These are phyloP conservation scores for Aspergillus piperis DNA, from an alignment of 2,329 filamentous ascomycete genomes.

Conservation along the genomic window DNA sequence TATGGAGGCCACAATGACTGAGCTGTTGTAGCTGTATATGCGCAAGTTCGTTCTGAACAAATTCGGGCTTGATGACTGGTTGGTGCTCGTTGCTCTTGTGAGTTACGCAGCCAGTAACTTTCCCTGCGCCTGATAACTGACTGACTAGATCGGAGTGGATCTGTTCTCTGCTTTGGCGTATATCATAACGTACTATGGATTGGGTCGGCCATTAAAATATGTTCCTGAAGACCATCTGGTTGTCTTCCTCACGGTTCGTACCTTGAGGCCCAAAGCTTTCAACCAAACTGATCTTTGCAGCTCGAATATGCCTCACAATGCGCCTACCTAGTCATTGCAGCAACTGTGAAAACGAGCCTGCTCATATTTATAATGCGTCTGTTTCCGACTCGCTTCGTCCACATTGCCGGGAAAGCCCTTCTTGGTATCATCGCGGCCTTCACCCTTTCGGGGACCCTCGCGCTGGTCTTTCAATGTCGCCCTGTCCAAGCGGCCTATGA, in stretches of 20 bases:
- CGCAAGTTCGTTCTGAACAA: slow-evolving; percentile 16
- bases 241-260: slow-evolving; percentile 13
- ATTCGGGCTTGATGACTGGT: slow-evolving; percentile 21
- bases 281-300: not conserved
- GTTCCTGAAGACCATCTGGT: slow-evolving; percentile 13
- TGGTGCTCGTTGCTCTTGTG: slow-evolving; percentile 19
- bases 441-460: slow-evolving; percentile 11
- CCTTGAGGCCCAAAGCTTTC: not conserved
- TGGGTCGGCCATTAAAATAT: slow-evolving; percentile 3
- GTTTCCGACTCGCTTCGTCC: slow-evolving; percentile 7
- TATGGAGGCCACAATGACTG: not conserved
- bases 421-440: slow-evolving; percentile 7
- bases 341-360: slow-evolving; percentile 10
- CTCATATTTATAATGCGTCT: slow-evolving; percentile 13
- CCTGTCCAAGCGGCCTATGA: slow-evolving; percentile 6
- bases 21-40: slow-evolving; percentile 16
- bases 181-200: slow-evolving; percentile 14
- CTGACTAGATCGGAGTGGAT: slow-evolving; percentile 10
- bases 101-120: not conserved
- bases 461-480: slow-evolving; percentile 11
- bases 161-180: slow-evolving; percentile 19
- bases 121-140: not conserved
- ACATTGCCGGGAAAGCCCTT: slow-evolving; percentile 1
- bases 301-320: slow-evolving; percentile 12
- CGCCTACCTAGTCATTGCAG: slow-evolving; percentile 11